Evolutionary conservation across 2,329 filamentous ascomycete species (phyloP).

Genomic region (Colletotrichum abscissum): DNA sequence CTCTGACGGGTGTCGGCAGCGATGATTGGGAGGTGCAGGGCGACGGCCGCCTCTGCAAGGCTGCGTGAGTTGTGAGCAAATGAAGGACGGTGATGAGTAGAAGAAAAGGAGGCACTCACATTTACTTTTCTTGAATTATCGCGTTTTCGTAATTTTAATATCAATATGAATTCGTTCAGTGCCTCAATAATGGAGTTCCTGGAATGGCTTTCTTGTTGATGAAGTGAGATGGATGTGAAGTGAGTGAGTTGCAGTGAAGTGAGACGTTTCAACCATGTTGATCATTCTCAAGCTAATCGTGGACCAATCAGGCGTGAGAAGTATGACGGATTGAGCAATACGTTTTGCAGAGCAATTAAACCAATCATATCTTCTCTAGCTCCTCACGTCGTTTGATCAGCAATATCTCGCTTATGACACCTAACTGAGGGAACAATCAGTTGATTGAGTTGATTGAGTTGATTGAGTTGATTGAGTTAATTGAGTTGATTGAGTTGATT

Average conservation of each 20-base stretch:
- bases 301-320: not conserved
- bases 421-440: not conserved
- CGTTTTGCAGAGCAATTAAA: not conserved
- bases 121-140: not conserved
- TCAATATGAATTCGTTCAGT: not conserved
- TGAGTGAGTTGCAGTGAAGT: not conserved
- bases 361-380: not conserved
- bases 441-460: no score
- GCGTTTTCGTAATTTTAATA: not conserved
- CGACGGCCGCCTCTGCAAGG: conserved; percentile 37
- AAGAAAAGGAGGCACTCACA: not conserved
- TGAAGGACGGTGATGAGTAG: not conserved
- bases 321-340: not conserved
- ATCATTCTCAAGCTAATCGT: not conserved
- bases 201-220: not conserved
- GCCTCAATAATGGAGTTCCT: not conserved
- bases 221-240: not conserved
- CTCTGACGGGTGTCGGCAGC: conserved; percentile 60
- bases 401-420: not conserved
- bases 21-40: conserved; percentile 56
- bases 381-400: not conserved
- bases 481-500: no score
- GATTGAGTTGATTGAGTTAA: no score
- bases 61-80: not conserved
- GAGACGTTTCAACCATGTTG: not conserved